Conservation (phyloP, 805 yeast genomes). For the Candida alai region DNA sequence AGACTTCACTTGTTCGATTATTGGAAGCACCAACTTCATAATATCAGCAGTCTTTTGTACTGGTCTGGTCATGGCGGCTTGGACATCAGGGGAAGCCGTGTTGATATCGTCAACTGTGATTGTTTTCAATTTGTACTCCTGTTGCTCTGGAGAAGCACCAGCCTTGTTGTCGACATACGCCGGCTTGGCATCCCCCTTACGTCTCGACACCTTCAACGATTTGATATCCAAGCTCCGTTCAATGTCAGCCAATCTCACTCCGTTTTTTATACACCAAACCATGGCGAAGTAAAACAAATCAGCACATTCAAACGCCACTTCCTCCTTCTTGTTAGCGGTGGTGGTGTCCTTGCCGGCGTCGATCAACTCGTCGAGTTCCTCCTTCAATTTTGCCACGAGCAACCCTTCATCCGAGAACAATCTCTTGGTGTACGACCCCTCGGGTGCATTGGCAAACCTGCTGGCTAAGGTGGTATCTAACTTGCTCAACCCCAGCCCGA, state of each 20-base stretch:
- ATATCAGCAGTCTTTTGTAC: slow-evolving; percentile 90
- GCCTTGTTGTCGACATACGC: slow-evolving; percentile 48
- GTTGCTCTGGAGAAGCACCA: slow-evolving; percentile 15
- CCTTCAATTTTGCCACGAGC: slow-evolving; percentile 82
- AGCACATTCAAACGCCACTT: slow-evolving; percentile 96
- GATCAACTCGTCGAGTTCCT: slow-evolving; percentile 93
- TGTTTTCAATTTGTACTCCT: slow-evolving; percentile 48
- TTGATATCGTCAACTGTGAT: slow-evolving; percentile 38
- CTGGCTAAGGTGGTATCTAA: slow-evolving; percentile 64
- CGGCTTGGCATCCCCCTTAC: slow-evolving; percentile 94
- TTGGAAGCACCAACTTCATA: slow-evolving; percentile 89
- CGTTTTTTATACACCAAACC: slow-evolving; percentile 58
- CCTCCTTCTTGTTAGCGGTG: slow-evolving; percentile 19
- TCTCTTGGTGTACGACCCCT: slow-evolving; percentile 91
- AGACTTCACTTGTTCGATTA: slow-evolving; percentile 68
- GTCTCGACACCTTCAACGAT: slow-evolving; percentile 80
- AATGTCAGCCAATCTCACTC: slow-evolving; percentile 75
- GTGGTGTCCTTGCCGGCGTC: slow-evolving; percentile 59
- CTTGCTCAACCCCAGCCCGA: slow-evolving; percentile 58
- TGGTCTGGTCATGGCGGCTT: slow-evolving; percentile 79
- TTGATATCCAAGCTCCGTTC: slow-evolving; percentile 82
- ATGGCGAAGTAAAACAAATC: slow-evolving; percentile 66
- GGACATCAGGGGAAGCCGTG: slow-evolving; percentile 41
- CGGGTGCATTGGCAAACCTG: slow-evolving; percentile 71
- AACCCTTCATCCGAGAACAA: slow-evolving; percentile 74